A percentile compares a stretch with the other conserved stretches of the same genome.
Evolutionary conservation across 1,139 yeast species (phyloP).

Genomic region (Blastobotrys raffinosifermentans): DNA sequence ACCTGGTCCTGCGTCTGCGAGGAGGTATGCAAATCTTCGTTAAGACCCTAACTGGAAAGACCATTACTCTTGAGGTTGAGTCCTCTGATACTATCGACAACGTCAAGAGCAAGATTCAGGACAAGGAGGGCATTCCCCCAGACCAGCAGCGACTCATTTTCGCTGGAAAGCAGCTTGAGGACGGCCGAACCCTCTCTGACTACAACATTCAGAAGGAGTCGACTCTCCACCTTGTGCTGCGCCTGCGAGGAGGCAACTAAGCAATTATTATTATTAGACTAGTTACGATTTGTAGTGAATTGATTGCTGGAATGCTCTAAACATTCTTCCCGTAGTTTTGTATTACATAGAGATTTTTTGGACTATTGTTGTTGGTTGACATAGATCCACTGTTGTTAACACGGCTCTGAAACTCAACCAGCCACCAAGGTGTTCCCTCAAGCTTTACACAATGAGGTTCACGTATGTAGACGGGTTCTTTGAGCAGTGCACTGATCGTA

Average conservation of each 20-base stretch:
- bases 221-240: constrained; percentile 91
- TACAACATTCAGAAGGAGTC: constrained; percentile 67
- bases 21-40: constrained; percentile 75
- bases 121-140: constrained; percentile 87
- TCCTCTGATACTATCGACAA: constrained; percentile 88
- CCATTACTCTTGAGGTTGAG: constrained; percentile 87
- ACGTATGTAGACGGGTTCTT: too few relatives aligned
- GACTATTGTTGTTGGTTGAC: too few relatives aligned
- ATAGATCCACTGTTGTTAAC: too few relatives aligned
- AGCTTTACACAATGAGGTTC: too few relatives aligned
- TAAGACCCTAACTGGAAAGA: constrained; percentile 74
- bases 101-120: constrained; percentile 84
- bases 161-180: constrained; percentile 88
- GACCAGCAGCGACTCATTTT: constrained; percentile 84
- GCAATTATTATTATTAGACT: not conserved
- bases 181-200: constrained; percentile 76
- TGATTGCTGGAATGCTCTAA: too few relatives aligned
- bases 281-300: too few relatives aligned
- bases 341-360: too few relatives aligned
- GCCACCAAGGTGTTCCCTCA: too few relatives aligned
- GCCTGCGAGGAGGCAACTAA: constrained; percentile 86
- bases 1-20: constrained; percentile 76
- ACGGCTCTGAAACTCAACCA: too few relatives aligned
- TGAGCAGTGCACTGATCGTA: too few relatives aligned
- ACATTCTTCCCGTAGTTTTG: too few relatives aligned